These are phyloP conservation scores for Blepharisma stoltei DNA, from an alignment of 73 alveolate genomes.

Conservation along the genomic window DNA sequence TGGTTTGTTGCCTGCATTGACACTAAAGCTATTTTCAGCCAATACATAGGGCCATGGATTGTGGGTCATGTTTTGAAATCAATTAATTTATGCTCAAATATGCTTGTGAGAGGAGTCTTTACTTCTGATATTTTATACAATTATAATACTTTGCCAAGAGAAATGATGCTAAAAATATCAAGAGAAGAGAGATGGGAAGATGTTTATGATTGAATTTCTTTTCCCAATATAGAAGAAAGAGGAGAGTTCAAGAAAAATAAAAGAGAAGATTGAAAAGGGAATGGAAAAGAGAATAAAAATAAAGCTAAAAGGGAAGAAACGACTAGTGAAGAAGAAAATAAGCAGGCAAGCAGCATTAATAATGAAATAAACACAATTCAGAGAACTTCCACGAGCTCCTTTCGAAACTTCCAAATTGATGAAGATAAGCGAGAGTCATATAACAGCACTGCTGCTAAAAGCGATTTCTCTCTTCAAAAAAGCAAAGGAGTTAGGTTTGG, in stretches of 20 bases:
- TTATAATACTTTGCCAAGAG: constrained; percentile 75
- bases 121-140: constrained; percentile 77
- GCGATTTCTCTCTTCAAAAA: too few species aligned
- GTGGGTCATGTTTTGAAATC: constrained; percentile 55
- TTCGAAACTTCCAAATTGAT: too few species aligned
- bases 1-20: constrained; percentile 76
- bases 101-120: constrained; percentile 74
- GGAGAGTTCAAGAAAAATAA: constrained; percentile 5
- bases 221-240: constrained; percentile 43
- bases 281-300: constrained; percentile 26
- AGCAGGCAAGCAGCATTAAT: too few species aligned
- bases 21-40: constrained; percentile 47
- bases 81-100: constrained; percentile 63
- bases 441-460: too few species aligned
- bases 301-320: too few species aligned
- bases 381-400: too few species aligned
- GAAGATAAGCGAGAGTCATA: too few species aligned
- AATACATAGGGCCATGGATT: constrained; percentile 39
- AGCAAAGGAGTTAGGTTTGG: too few species aligned
- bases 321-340: too few species aligned
- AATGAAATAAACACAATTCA: too few species aligned
- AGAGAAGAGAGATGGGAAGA: constrained; percentile 58
- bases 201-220: constrained; percentile 44
- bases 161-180: constrained; percentile 63
- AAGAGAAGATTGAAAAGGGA: constrained; percentile 34